Base-by-base conservation (phyloP, 2,329 filamentous ascomycete species). In the Talaromyces verruculosus region DNA sequence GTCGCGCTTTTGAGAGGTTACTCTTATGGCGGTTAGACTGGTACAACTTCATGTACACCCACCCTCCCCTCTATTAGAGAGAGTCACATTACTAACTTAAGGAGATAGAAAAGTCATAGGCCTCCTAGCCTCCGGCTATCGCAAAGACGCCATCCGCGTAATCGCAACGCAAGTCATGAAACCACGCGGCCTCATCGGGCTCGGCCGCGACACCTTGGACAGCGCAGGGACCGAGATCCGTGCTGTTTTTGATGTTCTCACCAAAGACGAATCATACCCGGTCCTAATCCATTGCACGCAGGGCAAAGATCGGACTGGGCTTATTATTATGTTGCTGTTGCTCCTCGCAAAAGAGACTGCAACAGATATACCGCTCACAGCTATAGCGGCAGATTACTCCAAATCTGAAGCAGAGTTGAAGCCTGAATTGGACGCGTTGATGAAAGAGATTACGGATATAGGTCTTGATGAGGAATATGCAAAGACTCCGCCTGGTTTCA, bases 251-350 rank as follows among this genome's bases (percentile, higher is more conserved):
- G 84, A 88, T 41, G 77, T 87, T 0, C 87, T 97, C 65, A 78
- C 82, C 10, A 75, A 82, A 0, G 74, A 80, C 2, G 70, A 76
- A 0, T 82, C 82, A 17, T 87, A 88, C 68, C 92, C 92, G 0
- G 77, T 88, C 0, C 74, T 96, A 7, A 80, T 95, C 2, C 92
- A 96, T 77, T 97, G 93, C 77, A 95, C 92, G 0, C 92, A 96
- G 72, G 93, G 93, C 66, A 97, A 96, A 75, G 93, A 96, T 73
- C 86, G 93, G 1, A 93, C 88, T 1, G 93, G 93, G 0, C 80
- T 96, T 13, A 82, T 91, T 11, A 82, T 92, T 5, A 81, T 90
- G 47, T 80, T 96, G 3, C 77, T 90, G 0, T 82, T 94, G 72
- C 47, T 66, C 2, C 60, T 66, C 0, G 39, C 22, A 15, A 43